phyloP scores from a whole-genome alignment of 1,284 basidiomycete genomes.

The Phylloboletellus chloephorus region DNA sequence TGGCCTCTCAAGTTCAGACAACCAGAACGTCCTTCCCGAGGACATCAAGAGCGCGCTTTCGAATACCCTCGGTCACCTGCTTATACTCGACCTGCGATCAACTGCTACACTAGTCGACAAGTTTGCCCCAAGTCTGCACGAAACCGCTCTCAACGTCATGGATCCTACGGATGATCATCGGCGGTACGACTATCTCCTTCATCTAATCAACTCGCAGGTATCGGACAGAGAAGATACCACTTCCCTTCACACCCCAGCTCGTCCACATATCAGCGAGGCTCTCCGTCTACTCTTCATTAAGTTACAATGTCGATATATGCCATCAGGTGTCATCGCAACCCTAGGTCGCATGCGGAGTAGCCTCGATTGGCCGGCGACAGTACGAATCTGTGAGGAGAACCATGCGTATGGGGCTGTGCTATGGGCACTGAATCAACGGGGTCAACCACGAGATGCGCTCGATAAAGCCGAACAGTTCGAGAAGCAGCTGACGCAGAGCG shows the following conservation, averaged over 20 bases:
- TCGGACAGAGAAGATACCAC: conserved; percentile 41
- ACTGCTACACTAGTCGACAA: conserved; percentile 76
- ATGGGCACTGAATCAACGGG: conserved; percentile 73
- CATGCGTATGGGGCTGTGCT: conserved; percentile 73
- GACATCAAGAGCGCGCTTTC: conserved; percentile 52
- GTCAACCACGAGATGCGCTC: conserved; percentile 63
- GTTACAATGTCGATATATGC: conserved; percentile 70
- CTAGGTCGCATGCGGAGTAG: conserved; percentile 47
- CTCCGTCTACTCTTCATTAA: conserved; percentile 64
- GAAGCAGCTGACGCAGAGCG: conserved; percentile 45
- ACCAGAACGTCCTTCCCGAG: conserved; percentile 40
- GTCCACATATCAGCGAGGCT: conserved; percentile 39
- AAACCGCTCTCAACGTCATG: conserved; percentile 47
- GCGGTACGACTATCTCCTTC: conserved; percentile 75
- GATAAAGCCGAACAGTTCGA: conserved; percentile 61
- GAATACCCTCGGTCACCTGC: conserved; percentile 57
- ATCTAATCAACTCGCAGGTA: conserved; percentile 55
- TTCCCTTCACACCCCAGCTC: conserved; percentile 18
- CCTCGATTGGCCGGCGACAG: conserved; percentile 57
- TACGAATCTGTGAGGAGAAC: conserved; percentile 61
- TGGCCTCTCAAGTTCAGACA: conserved; percentile 38
- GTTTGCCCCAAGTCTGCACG: conserved; percentile 61
- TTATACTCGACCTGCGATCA: conserved; percentile 56
- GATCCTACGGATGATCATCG: conserved; percentile 43
- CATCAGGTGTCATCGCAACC: conserved; percentile 59